These are phyloP conservation scores for Saturnispora sekii DNA, from an alignment of 805 yeast genomes.

Conservation along the genomic window DNA sequence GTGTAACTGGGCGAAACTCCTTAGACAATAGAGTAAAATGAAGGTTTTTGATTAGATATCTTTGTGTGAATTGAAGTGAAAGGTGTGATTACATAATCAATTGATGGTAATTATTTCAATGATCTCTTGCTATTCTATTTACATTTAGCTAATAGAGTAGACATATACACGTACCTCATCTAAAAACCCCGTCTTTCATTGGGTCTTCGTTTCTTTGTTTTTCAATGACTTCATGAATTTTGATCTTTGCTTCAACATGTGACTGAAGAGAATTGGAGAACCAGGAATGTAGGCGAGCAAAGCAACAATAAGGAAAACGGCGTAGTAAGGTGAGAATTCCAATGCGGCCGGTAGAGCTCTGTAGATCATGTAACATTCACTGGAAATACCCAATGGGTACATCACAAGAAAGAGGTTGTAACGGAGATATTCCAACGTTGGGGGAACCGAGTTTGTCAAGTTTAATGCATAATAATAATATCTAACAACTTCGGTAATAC, in stretches of 20 bases:
- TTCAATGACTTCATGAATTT: constrained; percentile 44
- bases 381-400: constrained; percentile 88
- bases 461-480: constrained; percentile 80
- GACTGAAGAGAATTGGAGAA: constrained; percentile 69
- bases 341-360: constrained; percentile 60
- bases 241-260: constrained; percentile 83
- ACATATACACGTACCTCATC: too few species aligned
- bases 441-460: constrained; percentile 43
- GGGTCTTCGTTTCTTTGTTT: background rate
- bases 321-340: constrained; percentile 29
- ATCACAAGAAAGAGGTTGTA: constrained; percentile 75
- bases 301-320: constrained; percentile 43
- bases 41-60: too few species aligned
- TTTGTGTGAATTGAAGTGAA: too few species aligned
- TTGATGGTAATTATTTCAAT: too few species aligned
- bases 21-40: too few species aligned
- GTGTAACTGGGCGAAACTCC: too few species aligned
- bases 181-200: too few species aligned
- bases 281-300: constrained; percentile 78
- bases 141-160: background rate
- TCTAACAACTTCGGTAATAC: constrained; percentile 86
- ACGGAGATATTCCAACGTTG: constrained; percentile 61
- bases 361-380: constrained; percentile 66
- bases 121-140: background rate
- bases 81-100: too few species aligned